Evolutionary conservation across 306 rosid genomes (phyloP), one percentile per base, ranked within the genome.

Genomic region (Fragaria vesca): DNA sequence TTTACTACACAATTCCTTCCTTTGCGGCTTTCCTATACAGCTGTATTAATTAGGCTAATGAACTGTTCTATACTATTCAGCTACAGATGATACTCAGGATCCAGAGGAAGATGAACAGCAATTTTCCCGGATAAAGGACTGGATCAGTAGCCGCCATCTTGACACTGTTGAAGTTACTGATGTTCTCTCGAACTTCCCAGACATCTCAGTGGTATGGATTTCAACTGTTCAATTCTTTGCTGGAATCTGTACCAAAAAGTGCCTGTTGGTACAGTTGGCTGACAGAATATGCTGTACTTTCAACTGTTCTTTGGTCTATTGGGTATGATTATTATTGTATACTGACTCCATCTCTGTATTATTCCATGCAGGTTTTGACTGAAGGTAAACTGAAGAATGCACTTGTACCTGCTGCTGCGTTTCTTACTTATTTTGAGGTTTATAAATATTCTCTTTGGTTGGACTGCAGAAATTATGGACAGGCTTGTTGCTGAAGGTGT

Each of bases 151-250:
- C 62, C 70, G 85, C 52, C 94, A 87, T 87, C 72, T 83, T 66
- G 96, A 91, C 79, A 78, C 89, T 62, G 75, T 91, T 78, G 90
- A 88, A 73, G 86, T 95, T 73, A 86, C 88, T 76, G 97, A 95
- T 32, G 79, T 95, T 78, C 89, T 91, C 40, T 36, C 40, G 40
- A 36, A 36, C 40, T 36, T 36, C 40, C 40, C 40, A 36, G 40
- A 36, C 40, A 36, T 36, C 40, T 36, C 40, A 36, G 40, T 36
- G 40, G 40, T 36, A 88, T 70, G 76, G 61, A 78, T 52, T 79
- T 77, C 72, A 11, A 54, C 48, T 42, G 21, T 43, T 81, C n/a
- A 38, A 45, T 48, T 75, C 74, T 57, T 4, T 73, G 26, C 30
- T 32, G 57, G 50, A 36, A 11, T 17, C 10, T 21, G 45, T 62